These are phyloP conservation scores for Annulohypoxylon stygium DNA, from an alignment of 495 filamentous ascomycete genomes.

Conservation along the genomic window DNA sequence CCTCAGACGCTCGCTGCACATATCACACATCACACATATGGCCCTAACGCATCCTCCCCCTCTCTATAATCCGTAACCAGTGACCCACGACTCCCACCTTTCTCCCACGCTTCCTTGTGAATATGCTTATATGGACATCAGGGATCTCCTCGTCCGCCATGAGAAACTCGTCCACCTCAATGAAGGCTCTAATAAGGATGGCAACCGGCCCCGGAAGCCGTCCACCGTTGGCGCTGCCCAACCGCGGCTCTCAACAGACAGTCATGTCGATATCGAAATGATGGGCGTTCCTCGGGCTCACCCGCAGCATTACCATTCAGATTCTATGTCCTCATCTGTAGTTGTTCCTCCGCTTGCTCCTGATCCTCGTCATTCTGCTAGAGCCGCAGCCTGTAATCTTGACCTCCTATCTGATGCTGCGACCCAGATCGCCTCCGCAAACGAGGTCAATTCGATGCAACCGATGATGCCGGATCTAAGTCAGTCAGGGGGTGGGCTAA, in stretches of 20 bases:
- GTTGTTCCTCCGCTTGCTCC: conserved; percentile 54
- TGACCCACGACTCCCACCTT: conserved; percentile 21
- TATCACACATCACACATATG: conserved; percentile 29
- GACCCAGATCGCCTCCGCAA: conserved; percentile 62
- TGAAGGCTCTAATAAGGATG: conserved; percentile 66
- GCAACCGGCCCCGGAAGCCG: conserved; percentile 59
- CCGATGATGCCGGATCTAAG: conserved; percentile 60
- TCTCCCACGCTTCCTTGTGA: conserved; percentile 42
- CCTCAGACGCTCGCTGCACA: conserved; percentile 27
- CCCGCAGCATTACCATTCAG: conserved; percentile 55
- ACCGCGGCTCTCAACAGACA: conserved; percentile 54
- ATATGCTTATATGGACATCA: conserved; percentile 69
- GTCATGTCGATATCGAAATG: conserved; percentile 60
- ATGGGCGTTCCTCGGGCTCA: conserved; percentile 56
- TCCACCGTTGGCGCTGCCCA: conserved; percentile 57
- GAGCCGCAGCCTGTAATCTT: conserved; percentile 65
- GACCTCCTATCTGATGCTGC: conserved; percentile 66
- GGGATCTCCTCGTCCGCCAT: conserved; percentile 78
- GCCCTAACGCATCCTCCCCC: conserved; percentile 37
- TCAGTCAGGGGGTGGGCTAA: conserved; percentile 53
- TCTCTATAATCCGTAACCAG: conserved; percentile 34
- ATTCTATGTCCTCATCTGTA: conserved; percentile 54
- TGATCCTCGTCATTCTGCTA: conserved; percentile 57
- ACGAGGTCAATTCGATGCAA: conserved; percentile 63
- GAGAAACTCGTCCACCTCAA: conserved; percentile 79